Evolutionary conservation across 371 early-diverging fungal species (phyloP), one percentile per base, ranked within the genome.

Genomic region (Smittium culicis): DNA sequence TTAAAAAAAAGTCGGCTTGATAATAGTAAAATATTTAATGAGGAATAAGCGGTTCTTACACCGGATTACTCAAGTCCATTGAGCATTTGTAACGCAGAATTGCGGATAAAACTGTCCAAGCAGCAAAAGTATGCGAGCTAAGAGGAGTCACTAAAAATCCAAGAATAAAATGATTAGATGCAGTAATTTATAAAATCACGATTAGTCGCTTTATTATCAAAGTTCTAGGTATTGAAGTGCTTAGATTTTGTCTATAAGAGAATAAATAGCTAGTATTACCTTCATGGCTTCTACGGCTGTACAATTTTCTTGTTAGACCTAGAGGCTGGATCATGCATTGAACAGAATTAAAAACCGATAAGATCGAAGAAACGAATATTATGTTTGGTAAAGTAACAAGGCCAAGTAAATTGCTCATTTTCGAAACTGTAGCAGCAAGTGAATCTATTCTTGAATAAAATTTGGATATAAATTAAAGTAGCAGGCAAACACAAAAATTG

Each of bases 61-160:
- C 29, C 35, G 60, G 66, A 54, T 76, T 71, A 63, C 28, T 63
- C 76, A 76, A 76, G 66, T 76, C 75, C 65, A 67, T 76, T 24
- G 76, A 73, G 64, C 76, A 76, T 69, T 76, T 64, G 68, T 76
- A 76, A 29, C 76, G 70, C 61, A 76, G 61, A 11, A 76, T 55
- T 0, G 76, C 76, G 35, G 76, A 76, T 32, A 76, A 71, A 32
- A 74, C 71, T 0, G 76, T 76, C 76, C 76, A 76, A n/a, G 76
- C 72, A 1, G 76, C 76, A 69, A 76, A 76, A 33, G 75, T 61
- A 45, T 76, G 76, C 31, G 76, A 76, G 8, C 75, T 70, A 64
- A 76, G 71, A 25, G 69, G 70, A 28, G 76, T 75, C 34, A 76
- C 76, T 56, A 59, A 28, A n/a, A 59, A 59, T 59, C 5, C 5